Base-by-base conservation (phyloP, 768 basidiomycete genomes). In the Cystobasidium ongulense region DNA sequence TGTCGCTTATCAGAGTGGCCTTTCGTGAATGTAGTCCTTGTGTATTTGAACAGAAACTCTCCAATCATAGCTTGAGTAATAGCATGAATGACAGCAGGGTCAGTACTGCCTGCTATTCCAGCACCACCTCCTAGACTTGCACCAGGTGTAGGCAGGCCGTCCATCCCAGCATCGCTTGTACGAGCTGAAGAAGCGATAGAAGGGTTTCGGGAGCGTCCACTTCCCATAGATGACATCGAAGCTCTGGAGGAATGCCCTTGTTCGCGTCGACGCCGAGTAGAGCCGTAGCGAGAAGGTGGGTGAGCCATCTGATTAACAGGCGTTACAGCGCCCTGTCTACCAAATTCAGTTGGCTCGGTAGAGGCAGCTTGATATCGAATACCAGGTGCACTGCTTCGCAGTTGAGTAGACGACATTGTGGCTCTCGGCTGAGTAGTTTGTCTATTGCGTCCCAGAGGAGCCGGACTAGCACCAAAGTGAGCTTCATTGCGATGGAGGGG, bases 51-150 rank as follows among this genome's bases (percentile, higher is more conserved):
- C 83, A 99, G 81, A 82, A 93, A 97, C 84, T 98, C 95, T 63
- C 96, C 95, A 77, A 98, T 98, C 96, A 99, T 99, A 27, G 94
- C 96, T 84, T 98, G 95, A 18, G 96, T 99, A 77, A 98, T 97
- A 0, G 94, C 90, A 80, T 97, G 95, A 76, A 98, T 96, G 78
- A 96, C 83, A 1, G 85, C 82, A 1, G 93, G 94, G 79, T 99
- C 95, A 31, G 95, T 96, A 23, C 88, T 82, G 54, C 84, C 85
- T 38, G 80, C 82, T 31, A 78, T 79, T 15, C 72, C 78, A 54
- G 33, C 54, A 41, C 43, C 63, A 29, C 43, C 43, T 46, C 61
- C 63, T 18, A 63, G 23, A 31, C 66, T n/a, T 27, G 25, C 59
- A 1, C 74, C 61, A 61, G 25, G 63, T 23, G 18, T 18, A 50